Evolutionary conservation across 139 green algal species (phyloP).

Genomic region (Haematococcus lacustris): DNA sequence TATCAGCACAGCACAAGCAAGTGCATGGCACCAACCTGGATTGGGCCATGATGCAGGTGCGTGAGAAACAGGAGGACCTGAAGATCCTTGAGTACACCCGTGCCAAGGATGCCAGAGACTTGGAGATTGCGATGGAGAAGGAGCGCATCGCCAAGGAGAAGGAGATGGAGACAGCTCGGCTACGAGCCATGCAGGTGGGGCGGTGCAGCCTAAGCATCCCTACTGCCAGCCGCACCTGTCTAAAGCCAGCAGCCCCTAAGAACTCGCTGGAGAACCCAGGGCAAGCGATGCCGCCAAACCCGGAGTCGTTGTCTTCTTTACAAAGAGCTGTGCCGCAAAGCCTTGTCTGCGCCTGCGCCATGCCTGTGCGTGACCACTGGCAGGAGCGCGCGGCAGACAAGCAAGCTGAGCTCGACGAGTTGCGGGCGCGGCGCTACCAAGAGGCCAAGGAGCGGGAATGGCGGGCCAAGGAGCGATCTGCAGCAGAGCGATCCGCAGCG

Average conservation of each 20-base stretch:
- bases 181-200: constrained; percentile 60
- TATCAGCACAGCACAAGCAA: too few species aligned
- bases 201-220: too few species aligned
- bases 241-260: too few species aligned
- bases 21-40: too few species aligned
- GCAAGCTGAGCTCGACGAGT: constrained; percentile 75
- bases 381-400: constrained; percentile 67
- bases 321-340: too few species aligned
- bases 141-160: constrained; percentile 62
- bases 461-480: constrained; percentile 59
- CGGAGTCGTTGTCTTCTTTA: too few species aligned
- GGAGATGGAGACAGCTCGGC: constrained; percentile 77
- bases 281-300: too few species aligned
- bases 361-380: too few species aligned
- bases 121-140: constrained; percentile 58
- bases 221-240: too few species aligned
- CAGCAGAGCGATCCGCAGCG: constrained; percentile 35
- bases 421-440: constrained; percentile 56
- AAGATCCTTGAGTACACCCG: constrained; percentile 68
- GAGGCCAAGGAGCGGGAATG: constrained; percentile 63
- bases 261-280: too few species aligned
- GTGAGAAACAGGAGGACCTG: constrained; percentile 72
- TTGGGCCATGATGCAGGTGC: constrained; percentile 12
- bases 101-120: constrained; percentile 61
- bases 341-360: too few species aligned